These are phyloP conservation scores for Cytidiella melzeri DNA, from an alignment of 768 basidiomycete genomes.

Conservation along the genomic window DNA sequence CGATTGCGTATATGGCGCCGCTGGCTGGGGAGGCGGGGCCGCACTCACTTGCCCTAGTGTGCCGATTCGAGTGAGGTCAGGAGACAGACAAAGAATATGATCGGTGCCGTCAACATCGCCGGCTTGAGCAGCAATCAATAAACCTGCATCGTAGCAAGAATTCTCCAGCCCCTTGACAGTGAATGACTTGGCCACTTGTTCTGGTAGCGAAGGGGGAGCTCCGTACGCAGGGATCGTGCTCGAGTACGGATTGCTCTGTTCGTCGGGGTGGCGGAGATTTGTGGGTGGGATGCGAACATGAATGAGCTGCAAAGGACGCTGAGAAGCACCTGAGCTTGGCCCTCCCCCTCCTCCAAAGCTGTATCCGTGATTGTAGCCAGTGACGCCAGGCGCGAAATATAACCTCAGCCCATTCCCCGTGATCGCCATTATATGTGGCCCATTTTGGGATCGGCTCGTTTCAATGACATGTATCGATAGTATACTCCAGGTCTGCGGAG, in stretches of 20 bases:
- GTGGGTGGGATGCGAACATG: conserved; percentile 78
- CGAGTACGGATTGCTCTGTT: conserved; percentile 47
- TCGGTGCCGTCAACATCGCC: conserved; percentile 71
- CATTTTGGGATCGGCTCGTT: conserved; percentile 57
- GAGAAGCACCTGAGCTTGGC: conserved; percentile 18
- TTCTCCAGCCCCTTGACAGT: conserved; percentile 53
- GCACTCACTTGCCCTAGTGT: conserved; percentile 59
- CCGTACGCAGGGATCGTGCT: conserved; percentile 44
- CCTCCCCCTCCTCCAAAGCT: conserved; percentile 33
- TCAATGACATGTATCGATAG: conserved; percentile 65
- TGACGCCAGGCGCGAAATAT: conserved; percentile 58
- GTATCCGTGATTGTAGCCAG: conserved; percentile 42
- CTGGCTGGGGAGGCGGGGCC: conserved; percentile 18
- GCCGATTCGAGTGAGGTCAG: conserved; percentile 70
- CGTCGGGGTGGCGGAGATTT: conserved; percentile 73
- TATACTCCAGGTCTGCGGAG: conserved; percentile 65
- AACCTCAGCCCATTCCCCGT: conserved; percentile 80
- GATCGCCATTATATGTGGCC: conserved; percentile 73
- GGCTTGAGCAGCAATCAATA: conserved; percentile 65
- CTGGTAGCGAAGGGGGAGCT: conserved; percentile 36
- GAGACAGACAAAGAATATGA: conserved; percentile 67
- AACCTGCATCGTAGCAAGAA: conserved; percentile 60
- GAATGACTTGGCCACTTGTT: conserved; percentile 49
- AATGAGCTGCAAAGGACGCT: conserved; percentile 53
- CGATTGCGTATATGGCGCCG: conserved; percentile 33